Conservation (phyloP, 2,329 filamentous ascomycete genomes). For the Fusarium sp. region DNA sequence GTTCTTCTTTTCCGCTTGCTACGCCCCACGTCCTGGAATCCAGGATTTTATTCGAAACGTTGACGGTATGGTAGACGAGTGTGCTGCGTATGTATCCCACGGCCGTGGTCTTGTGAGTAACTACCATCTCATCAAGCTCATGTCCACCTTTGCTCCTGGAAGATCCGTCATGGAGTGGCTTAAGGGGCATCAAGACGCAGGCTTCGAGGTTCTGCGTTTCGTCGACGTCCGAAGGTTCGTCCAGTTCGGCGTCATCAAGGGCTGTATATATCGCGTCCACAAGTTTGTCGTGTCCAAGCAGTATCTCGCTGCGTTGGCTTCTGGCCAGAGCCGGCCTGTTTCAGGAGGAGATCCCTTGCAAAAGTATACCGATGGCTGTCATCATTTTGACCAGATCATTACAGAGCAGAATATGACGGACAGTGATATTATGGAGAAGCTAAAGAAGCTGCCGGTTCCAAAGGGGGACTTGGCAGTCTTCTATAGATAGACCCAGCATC, state of each 20-base stretch:
- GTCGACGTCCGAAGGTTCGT: constrained; percentile 93
- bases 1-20: constrained; percentile 94
- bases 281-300: constrained; percentile 85
- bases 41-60: constrained; percentile 83
- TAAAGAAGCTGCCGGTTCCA: constrained; percentile 71
- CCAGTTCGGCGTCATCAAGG: constrained; percentile 96
- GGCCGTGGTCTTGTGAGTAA: constrained; percentile 64
- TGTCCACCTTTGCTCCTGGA: constrained; percentile 86
- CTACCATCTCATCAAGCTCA: constrained; percentile 83
- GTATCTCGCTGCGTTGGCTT: constrained; percentile 70
- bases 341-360: constrained; percentile 68
- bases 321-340: constrained; percentile 63
- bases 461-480: constrained; percentile 69
- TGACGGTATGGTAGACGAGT: constrained; percentile 86
- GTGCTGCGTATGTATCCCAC: constrained; percentile 83
- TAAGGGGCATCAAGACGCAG: constrained; percentile 77
- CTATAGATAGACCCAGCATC: constrained; percentile 59
- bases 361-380: constrained; percentile 80
- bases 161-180: constrained; percentile 92
- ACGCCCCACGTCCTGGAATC: constrained; percentile 84
- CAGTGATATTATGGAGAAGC: constrained; percentile 76
- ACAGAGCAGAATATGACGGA: constrained; percentile 81
- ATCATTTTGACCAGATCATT: constrained; percentile 87
- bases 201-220: constrained; percentile 76
- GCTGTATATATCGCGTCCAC: constrained; percentile 91